Conservation (phyloP, 495 filamentous ascomycete species). For the Hyaloscypha finlandica region DNA sequence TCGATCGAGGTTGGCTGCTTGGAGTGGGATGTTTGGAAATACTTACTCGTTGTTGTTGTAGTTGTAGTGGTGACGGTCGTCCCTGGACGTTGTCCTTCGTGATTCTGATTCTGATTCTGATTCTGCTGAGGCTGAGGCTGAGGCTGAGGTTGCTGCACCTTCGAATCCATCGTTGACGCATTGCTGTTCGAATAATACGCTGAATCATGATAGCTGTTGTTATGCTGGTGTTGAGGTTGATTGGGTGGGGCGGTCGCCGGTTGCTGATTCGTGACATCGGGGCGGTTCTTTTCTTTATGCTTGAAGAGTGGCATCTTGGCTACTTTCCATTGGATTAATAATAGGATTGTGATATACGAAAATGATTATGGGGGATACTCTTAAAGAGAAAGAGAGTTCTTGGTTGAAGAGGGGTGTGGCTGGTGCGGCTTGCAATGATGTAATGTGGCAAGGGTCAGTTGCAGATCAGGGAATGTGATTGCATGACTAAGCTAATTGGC, state of each 20-base stretch:
- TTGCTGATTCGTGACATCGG: not conserved
- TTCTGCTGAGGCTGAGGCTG: slow-evolving; percentile 13
- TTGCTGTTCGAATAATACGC: slow-evolving; percentile 26
- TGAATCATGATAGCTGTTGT: slow-evolving; percentile 25
- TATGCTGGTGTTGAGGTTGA: slow-evolving; percentile 12
- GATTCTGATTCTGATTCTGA: slow-evolving; percentile 15
- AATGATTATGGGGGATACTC: not conserved
- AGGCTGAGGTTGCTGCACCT: not conserved
- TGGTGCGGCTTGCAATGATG: not conserved
- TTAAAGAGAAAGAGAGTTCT: not conserved
- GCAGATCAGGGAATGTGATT: not conserved
- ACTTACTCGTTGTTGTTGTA: slow-evolving; percentile 27
- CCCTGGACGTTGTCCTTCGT: slow-evolving; percentile 13
- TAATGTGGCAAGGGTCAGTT: not conserved
- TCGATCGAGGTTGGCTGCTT: not conserved
- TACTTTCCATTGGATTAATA: not conserved
- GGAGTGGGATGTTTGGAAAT: not conserved
- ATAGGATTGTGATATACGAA: not conserved
- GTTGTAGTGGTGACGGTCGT: slow-evolving; percentile 27
- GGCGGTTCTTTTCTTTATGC: slow-evolving; percentile 2
- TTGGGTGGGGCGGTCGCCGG: not conserved
- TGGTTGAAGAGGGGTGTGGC: not conserved
- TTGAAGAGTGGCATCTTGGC: slow-evolving; percentile 11
- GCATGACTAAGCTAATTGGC: not conserved
- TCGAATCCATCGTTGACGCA: slow-evolving; percentile 13